A percentile compares a stretch with the other conserved stretches of the same genome.
phyloP scores from a whole-genome alignment of 305 asterid species.

The Fraxinus sp. region DNA sequence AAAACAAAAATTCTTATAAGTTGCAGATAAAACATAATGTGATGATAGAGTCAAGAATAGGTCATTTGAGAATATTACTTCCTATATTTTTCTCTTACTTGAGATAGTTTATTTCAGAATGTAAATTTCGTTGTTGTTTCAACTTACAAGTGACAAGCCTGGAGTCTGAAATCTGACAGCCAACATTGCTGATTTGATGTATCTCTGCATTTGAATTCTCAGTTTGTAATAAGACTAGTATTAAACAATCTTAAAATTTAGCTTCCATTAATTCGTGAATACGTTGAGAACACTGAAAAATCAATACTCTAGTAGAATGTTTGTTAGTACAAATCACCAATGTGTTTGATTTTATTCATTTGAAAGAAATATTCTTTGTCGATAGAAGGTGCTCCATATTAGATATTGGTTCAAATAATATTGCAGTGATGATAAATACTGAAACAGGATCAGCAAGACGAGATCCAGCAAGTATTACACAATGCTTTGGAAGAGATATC shows the following conservation, averaged over 20 bases:
- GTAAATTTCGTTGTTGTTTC: background rate
- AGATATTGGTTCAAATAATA: slow-evolving; percentile 14
- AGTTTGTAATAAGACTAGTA: background rate
- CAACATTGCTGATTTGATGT: background rate
- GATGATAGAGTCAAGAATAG: slow-evolving; percentile 6
- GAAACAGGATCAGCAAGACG: slow-evolving; percentile 58
- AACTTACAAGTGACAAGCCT: background rate
- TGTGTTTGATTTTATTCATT: background rate
- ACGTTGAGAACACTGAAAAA: slow-evolving; percentile 1
- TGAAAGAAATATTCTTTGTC: background rate
- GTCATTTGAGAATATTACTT: background rate
- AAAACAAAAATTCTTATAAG: background rate
- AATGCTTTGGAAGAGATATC: slow-evolving; percentile 80
- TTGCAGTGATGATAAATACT: slow-evolving; percentile 17
- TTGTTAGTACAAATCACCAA: background rate
- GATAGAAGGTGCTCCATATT: background rate
- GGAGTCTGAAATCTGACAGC: background rate
- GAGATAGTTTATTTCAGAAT: background rate
- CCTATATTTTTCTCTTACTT: background rate
- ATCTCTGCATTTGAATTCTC: background rate
- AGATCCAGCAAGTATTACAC: slow-evolving; percentile 60
- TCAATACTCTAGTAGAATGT: slow-evolving; percentile 3
- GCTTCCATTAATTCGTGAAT: background rate
- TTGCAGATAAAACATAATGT: background rate
- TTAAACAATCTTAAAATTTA: background rate